Conservation (phyloP, 2,329 filamentous ascomycete species). For the Dactylellina cionopaga region DNA sequence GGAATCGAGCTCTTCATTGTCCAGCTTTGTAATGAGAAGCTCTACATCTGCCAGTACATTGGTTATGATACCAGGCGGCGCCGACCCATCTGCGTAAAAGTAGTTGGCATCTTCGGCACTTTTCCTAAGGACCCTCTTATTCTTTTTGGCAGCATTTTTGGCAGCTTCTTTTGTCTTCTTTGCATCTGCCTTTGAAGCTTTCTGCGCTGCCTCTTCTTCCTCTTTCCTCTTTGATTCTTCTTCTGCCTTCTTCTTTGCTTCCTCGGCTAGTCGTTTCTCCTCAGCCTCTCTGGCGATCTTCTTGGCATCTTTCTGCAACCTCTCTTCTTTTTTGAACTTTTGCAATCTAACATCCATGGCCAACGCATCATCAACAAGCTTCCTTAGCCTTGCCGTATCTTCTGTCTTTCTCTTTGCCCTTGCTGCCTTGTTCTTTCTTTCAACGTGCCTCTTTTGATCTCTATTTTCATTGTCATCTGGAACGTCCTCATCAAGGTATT, state of each 20-base stretch:
- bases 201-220: conserved; percentile 86
- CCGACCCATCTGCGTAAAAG: conserved; percentile 77
- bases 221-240: conserved; percentile 81
- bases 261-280: conserved; percentile 85
- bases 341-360: conserved; percentile 94
- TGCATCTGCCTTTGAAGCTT: conserved; percentile 79
- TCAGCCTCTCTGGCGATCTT: conserved; percentile 88
- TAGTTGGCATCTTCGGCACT: conserved; percentile 98
- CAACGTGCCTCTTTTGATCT: conserved; percentile 97
- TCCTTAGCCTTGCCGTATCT: conserved; percentile 89
- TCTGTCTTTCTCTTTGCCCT: conserved; percentile 99
- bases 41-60: conserved; percentile 86
- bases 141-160: conserved; percentile 99
- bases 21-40: conserved; percentile 84
- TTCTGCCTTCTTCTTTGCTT: conserved; percentile 82
- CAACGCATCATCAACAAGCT: conserved; percentile 86
- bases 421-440: conserved; percentile 97
- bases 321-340: conserved; percentile 91
- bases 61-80: conserved; percentile 81
- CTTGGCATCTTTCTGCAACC: conserved; percentile 96
- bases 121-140: conserved; percentile 94
- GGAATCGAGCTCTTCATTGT: conserved; percentile 86
- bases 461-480: conserved; percentile 99
- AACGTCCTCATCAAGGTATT: conserved; percentile 98
- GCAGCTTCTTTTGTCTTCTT: conserved; percentile 99